These are phyloP conservation scores for Potentilla sterilis DNA, from an alignment of 306 rosid genomes.

Conservation along the genomic window DNA sequence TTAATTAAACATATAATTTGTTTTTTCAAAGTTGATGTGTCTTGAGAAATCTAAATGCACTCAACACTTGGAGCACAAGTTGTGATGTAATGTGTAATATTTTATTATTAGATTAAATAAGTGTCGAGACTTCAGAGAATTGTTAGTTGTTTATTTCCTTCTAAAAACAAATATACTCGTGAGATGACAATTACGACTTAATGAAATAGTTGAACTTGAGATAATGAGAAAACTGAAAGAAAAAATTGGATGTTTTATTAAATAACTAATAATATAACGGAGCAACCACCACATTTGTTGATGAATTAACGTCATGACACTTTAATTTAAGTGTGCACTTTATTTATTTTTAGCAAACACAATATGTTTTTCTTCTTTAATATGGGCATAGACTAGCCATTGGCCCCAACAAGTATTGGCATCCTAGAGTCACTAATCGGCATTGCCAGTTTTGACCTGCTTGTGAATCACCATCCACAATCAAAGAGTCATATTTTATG, in stretches of 20 bases:
- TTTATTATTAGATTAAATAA: no score
- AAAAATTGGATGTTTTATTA: not conserved
- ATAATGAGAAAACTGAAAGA: not conserved
- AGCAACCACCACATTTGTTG: not conserved
- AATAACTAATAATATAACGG: not conserved
- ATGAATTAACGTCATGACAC: not conserved
- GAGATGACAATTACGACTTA: no score
- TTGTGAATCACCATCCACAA: not conserved
- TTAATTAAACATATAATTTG: no score
- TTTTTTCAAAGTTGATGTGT: no score
- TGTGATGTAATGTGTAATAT: no score
- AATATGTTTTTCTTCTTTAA: not conserved
- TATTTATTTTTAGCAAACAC: not conserved
- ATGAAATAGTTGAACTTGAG: not conserved
- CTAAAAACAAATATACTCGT: no score
- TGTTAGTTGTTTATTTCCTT: no score
- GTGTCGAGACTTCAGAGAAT: no score
- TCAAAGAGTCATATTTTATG: not conserved
- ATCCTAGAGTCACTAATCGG: no score
- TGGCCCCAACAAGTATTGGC: no score
- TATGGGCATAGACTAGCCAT: not conserved
- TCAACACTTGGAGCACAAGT: no score
- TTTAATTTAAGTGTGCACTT: not conserved
- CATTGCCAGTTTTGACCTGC: not conserved
- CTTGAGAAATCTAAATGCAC: no score